phyloP scores from a whole-genome alignment of 2,329 filamentous ascomycete species.

The Dactylonectria estremocensis region DNA sequence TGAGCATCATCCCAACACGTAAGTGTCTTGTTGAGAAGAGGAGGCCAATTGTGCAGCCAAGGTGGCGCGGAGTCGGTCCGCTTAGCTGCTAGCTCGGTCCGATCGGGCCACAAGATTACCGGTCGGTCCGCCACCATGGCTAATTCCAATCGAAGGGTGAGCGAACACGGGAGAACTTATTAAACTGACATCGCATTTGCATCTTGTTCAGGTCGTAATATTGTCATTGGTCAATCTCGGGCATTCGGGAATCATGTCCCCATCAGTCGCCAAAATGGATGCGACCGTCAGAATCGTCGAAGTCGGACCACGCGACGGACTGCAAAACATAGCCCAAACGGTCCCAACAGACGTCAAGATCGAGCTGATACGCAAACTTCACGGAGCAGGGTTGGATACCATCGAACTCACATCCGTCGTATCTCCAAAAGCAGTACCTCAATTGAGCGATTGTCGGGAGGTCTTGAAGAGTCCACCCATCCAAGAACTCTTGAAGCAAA shows the following conservation, averaged over 20 bases:
- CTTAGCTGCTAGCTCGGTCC: not conserved
- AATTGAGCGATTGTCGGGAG: slow-evolving; percentile 71
- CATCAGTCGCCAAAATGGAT: not conserved
- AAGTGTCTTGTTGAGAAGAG: too few species aligned
- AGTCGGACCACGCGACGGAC: slow-evolving; percentile 78
- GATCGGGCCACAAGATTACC: not conserved
- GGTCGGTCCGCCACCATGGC: not conserved
- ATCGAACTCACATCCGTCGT: slow-evolving; percentile 80
- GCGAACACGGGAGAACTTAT: not conserved
- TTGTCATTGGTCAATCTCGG: not conserved
- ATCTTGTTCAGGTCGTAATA: not conserved
- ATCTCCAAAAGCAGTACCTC: slow-evolving; percentile 77
- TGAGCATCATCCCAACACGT: too few species aligned
- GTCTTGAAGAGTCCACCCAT: slow-evolving; percentile 56
- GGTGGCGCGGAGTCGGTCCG: not conserved
- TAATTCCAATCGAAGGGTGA: not conserved
- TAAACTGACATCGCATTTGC: not conserved
- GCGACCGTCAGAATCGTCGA: slow-evolving; percentile 63
- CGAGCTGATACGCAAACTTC: slow-evolving; percentile 72
- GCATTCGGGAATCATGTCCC: not conserved
- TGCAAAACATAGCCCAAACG: slow-evolving; percentile 76
- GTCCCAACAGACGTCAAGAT: slow-evolving; percentile 75
- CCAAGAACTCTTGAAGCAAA: slow-evolving; percentile 16
- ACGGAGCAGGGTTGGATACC: slow-evolving; percentile 68
- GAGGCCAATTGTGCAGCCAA: too few species aligned